A percentile compares a stretch with the other conserved stretches of the same genome.
Evolutionary conservation across 2,329 filamentous ascomycete species (phyloP).

Genomic region (Xylariales sp.): DNA sequence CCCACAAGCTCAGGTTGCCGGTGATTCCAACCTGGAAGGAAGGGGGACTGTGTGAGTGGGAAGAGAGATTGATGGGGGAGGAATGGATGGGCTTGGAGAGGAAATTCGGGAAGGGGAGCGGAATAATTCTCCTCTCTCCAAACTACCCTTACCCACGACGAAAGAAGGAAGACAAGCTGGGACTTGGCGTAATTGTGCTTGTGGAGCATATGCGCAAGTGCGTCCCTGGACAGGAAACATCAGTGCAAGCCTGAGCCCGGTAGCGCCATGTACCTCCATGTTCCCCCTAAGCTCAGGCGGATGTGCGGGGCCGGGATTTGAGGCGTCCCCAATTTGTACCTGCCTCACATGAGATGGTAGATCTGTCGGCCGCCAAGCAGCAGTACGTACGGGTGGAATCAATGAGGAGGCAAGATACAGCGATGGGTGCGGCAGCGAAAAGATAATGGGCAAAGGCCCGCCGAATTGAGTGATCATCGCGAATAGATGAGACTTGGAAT

Average conservation of each 20-base stretch:
- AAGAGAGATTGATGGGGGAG: conserved; percentile 1
- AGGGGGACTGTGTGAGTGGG: neutral
- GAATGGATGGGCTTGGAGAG: conserved; percentile 8
- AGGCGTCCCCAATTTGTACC: neutral
- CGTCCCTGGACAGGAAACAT: conserved; percentile 5
- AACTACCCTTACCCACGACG: conserved; percentile 11
- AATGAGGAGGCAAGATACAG: too few relatives aligned
- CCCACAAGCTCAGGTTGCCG: neutral
- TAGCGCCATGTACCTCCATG: neutral
- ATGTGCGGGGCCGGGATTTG: conserved; percentile 2
- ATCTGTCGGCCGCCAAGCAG: too few relatives aligned
- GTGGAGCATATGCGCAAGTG: conserved; percentile 9
- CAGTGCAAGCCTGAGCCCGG: neutral
- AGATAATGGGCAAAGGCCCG: too few relatives aligned
- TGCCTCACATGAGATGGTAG: conserved; percentile 9
- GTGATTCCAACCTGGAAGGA: neutral
- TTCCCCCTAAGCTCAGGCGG: neutral
- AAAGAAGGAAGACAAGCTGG: conserved; percentile 7
- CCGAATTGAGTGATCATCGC: too few relatives aligned
- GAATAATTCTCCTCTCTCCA: conserved; percentile 8
- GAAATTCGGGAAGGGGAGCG: conserved; percentile 9
- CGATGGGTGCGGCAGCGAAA: too few relatives aligned
- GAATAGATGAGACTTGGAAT: too few relatives aligned
- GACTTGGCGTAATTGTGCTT: conserved; percentile 7
- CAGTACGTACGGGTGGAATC: too few relatives aligned